Evolutionary conservation across 495 filamentous ascomycete species (phyloP).

Genomic region (Ascodesmis nigricans): DNA sequence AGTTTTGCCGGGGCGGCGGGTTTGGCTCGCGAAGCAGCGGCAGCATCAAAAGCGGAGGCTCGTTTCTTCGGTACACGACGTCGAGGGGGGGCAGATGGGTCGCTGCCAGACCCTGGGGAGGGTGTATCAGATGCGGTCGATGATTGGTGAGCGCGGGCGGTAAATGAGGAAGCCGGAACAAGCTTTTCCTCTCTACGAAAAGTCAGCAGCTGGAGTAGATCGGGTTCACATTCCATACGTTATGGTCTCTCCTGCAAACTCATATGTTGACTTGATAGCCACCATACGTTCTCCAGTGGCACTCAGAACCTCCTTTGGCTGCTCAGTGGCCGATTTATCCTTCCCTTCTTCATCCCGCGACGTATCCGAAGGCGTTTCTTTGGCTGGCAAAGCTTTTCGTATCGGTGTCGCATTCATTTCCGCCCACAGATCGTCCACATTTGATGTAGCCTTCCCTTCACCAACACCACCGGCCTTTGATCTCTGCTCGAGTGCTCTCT

Average conservation of each 20-base stretch:
- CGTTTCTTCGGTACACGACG: slow-evolving; percentile 49
- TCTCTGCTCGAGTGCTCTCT: slow-evolving; percentile 8
- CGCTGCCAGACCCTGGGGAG: slow-evolving; percentile 6
- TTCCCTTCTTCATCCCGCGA: slow-evolving; percentile 2
- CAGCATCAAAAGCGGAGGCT: slow-evolving; percentile 56
- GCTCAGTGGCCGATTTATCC: slow-evolving; percentile 2
- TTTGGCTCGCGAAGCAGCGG: slow-evolving; percentile 23
- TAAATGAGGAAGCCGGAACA: slow-evolving; percentile 1
- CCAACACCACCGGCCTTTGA: slow-evolving; percentile 28
- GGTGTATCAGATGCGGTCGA: slow-evolving; percentile 14
- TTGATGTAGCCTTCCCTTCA: slow-evolving; percentile 42
- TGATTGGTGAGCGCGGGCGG: slow-evolving; percentile 1
- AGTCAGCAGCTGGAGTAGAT: background rate
- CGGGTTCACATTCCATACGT: slow-evolving; percentile 9
- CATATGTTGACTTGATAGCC: slow-evolving; percentile 70
- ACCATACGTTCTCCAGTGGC: slow-evolving; percentile 25
- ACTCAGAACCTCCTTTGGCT: slow-evolving; percentile 6
- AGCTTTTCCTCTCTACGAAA: slow-evolving; percentile 2
- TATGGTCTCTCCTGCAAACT: slow-evolving; percentile 51
- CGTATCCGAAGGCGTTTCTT: slow-evolving; percentile 12
- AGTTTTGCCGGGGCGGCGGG: slow-evolving; percentile 50
- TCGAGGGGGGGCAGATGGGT: slow-evolving; percentile 25
- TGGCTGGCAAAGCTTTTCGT: slow-evolving; percentile 9
- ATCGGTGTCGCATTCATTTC: slow-evolving; percentile 37
- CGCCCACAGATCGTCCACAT: slow-evolving; percentile 78